phyloP scores from a whole-genome alignment of 495 filamentous ascomycete genomes.

The Aspergillus bridgeri region DNA sequence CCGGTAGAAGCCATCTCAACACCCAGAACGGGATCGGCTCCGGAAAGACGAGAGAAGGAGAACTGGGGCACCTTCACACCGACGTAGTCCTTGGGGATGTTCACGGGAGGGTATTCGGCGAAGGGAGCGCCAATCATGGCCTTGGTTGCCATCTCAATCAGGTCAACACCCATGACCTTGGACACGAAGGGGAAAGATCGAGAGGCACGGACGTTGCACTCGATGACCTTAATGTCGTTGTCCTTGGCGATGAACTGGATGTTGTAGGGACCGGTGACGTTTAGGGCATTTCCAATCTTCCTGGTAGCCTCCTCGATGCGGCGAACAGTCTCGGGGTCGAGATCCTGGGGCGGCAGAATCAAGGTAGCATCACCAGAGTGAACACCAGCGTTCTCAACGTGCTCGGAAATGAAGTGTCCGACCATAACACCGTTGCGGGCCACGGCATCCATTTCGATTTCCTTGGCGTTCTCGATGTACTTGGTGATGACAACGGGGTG shows the following conservation, averaged over 20 bases:
- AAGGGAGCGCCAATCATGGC: constrained; percentile 88
- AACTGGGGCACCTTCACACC: constrained; percentile 99
- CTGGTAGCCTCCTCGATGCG: constrained; percentile 92
- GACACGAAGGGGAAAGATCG: constrained; percentile 97
- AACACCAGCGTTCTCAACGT: constrained; percentile 95
- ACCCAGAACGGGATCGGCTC: constrained; percentile 92
- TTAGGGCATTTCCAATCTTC: constrained; percentile 92
- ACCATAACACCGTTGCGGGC: constrained; percentile 83
- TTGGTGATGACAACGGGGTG: constrained; percentile 99
- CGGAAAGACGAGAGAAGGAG: constrained; percentile 94
- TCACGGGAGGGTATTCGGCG: constrained; percentile 71
- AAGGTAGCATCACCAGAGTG: constrained; percentile 97
- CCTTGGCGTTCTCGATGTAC: constrained; percentile 96
- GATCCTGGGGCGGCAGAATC: constrained; percentile 93
- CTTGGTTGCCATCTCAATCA: constrained; percentile 98
- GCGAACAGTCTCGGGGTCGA: constrained; percentile 81
- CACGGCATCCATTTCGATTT: constrained; percentile 97
- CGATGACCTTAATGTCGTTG: constrained; percentile 99
- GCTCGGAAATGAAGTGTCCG: constrained; percentile 92
- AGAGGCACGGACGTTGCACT: constrained; percentile 96
- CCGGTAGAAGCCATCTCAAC: constrained; percentile 99
- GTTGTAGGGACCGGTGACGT: constrained; percentile 96
- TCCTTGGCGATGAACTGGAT: constrained; percentile 99
- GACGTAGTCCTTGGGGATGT: constrained; percentile 76
- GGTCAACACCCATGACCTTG: constrained; percentile 96